phyloP scores from a whole-genome alignment of 306 rosid genomes.

The Biancaea sappan region DNA sequence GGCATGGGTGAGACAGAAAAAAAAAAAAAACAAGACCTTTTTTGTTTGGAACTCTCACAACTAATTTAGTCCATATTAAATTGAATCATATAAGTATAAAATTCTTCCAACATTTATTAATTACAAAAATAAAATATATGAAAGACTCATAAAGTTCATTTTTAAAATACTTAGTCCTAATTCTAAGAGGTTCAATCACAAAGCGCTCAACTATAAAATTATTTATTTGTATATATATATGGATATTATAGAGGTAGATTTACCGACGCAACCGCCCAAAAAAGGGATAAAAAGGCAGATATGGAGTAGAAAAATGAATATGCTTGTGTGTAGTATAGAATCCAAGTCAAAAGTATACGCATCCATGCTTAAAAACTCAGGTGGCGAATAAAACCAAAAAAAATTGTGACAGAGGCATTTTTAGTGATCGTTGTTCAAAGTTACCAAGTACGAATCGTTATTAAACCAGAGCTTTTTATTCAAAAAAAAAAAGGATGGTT shows the following conservation, averaged over 20 bases:
- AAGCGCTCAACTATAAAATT: no score
- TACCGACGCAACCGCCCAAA: background rate
- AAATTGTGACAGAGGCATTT: background rate
- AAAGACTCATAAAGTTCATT: no score
- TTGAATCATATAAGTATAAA: no score
- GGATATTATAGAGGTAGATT: background rate
- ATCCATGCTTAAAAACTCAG: background rate
- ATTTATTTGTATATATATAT: no score
- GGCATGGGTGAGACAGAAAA: background rate
- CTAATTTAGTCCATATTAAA: no score
- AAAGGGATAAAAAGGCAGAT: background rate
- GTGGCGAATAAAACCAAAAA: background rate
- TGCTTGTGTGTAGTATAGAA: background rate
- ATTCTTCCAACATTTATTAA: no score
- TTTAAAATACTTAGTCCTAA: no score
- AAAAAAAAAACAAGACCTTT: background rate
- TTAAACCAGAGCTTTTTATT: no score
- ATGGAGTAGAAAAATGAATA: background rate
- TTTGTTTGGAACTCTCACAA: no score
- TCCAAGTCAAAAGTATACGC: background rate
- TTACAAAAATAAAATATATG: no score
- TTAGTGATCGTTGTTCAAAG: slow-evolving; percentile 1
- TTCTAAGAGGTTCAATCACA: no score
- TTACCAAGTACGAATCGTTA: background rate
- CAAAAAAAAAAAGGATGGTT: background rate